These are phyloP conservation scores for Schizochytrium sp. DNA, from an alignment of 108 stramenopile species.

Conservation along the genomic window DNA sequence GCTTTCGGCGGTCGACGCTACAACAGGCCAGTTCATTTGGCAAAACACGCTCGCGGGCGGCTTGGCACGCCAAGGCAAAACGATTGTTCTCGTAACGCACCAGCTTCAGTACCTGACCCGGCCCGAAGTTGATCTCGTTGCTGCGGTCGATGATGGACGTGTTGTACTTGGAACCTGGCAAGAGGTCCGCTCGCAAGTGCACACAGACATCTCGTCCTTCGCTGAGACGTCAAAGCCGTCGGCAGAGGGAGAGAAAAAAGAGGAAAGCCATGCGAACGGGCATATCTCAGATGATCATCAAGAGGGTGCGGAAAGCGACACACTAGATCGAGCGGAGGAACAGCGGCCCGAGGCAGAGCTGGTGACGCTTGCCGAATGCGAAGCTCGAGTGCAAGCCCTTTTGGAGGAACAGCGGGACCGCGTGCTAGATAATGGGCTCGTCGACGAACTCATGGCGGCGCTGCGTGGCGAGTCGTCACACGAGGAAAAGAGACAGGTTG, in stretches of 20 bases:
- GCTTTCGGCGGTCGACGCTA: constrained; percentile 5
- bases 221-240: neutral
- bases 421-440: neutral
- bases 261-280: neutral
- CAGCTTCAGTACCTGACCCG: constrained; percentile 13
- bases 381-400: neutral
- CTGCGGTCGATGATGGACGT: neutral
- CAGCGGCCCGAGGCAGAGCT: neutral
- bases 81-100: neutral
- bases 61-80: neutral
- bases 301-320: neutral
- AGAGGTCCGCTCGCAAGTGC: neutral
- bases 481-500: neutral
- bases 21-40: neutral
- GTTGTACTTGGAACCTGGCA: neutral
- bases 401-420: neutral
- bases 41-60: neutral
- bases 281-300: neutral
- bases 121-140: neutral
- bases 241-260: no score
- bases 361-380: neutral
- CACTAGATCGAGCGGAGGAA: neutral
- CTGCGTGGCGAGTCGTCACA: neutral
- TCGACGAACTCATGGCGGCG: neutral
- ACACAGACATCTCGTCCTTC: neutral